These are phyloP conservation scores for Trichoderma arundinaceum DNA, from an alignment of 2,329 filamentous ascomycete genomes.

Conservation along the genomic window DNA sequence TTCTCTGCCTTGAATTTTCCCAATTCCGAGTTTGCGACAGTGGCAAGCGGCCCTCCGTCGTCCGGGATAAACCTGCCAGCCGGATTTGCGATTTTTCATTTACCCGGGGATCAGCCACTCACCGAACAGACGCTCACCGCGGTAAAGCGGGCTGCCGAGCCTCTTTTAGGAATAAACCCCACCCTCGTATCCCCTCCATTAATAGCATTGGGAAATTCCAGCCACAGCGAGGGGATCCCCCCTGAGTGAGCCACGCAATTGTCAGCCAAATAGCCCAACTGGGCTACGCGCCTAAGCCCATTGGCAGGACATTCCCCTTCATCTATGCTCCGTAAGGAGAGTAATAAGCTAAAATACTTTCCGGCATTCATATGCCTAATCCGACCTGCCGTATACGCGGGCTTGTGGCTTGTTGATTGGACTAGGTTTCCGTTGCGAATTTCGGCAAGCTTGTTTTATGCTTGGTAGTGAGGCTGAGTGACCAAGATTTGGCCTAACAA, in stretches of 20 bases:
- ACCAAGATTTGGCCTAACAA: background rate
- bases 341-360: slow-evolving; percentile 24
- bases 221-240: slow-evolving; percentile 19
- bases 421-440: background rate
- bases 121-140: slow-evolving; percentile 32
- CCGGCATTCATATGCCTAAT: slow-evolving; percentile 16
- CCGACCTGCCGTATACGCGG: slow-evolving; percentile 13
- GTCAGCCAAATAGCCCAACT: background rate
- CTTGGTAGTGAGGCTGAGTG: slow-evolving; percentile 12
- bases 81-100: slow-evolving; percentile 20
- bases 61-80: slow-evolving; percentile 36
- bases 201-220: background rate
- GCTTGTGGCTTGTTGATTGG: background rate
- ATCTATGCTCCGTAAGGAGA: background rate
- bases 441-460: slow-evolving; percentile 17
- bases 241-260: slow-evolving; percentile 28
- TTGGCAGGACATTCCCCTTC: slow-evolving; percentile 18
- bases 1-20: slow-evolving; percentile 35
- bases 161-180: background rate
- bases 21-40: slow-evolving; percentile 34
- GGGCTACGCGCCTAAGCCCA: background rate
- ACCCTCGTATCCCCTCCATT: background rate
- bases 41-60: slow-evolving; percentile 33
- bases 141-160: background rate
- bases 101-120: slow-evolving; percentile 40